A percentile compares a stretch with the other conserved stretches of the same genome.
Conservation (phyloP, 768 basidiomycete genomes). For the Termitomyces sp. region DNA sequence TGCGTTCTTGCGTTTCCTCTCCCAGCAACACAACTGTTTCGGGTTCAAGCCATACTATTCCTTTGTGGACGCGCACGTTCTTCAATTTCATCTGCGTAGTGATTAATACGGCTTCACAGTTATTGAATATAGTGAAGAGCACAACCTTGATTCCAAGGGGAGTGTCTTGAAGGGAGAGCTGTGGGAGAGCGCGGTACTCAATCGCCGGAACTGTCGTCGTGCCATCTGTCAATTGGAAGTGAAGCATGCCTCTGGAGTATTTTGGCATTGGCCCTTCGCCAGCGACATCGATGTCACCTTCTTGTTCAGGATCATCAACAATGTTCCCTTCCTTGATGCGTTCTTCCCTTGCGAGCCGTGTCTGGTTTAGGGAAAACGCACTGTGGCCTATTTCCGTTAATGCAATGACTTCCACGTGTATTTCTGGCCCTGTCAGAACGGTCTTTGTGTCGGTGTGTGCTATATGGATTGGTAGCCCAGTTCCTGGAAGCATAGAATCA, state of each 20-base stretch:
- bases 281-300: conserved; percentile 54
- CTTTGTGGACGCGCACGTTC: conserved; percentile 62
- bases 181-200: conserved; percentile 67
- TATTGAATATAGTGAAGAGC: conserved; percentile 2
- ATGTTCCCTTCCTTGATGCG: conserved; percentile 52
- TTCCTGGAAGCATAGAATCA: conserved; percentile 68
- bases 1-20: conserved; percentile 60
- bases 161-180: conserved; percentile 70
- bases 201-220: conserved; percentile 62
- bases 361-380: conserved; percentile 75
- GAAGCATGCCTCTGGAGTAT: conserved; percentile 80
- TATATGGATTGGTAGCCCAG: conserved; percentile 58
- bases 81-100: conserved; percentile 61
- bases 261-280: conserved; percentile 76
- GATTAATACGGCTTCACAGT: background rate
- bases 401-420: conserved; percentile 71
- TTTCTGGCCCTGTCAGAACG: conserved; percentile 36
- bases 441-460: conserved; percentile 28
- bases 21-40: conserved; percentile 57
- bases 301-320: conserved; percentile 34
- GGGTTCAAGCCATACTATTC: conserved; percentile 78
- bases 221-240: conserved; percentile 79
- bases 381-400: conserved; percentile 86
- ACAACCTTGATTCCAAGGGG: conserved; percentile 79
- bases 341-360: conserved; percentile 60